phyloP scores from a whole-genome alignment of 768 basidiomycete genomes.

The Lepiota brunneoincarnata region DNA sequence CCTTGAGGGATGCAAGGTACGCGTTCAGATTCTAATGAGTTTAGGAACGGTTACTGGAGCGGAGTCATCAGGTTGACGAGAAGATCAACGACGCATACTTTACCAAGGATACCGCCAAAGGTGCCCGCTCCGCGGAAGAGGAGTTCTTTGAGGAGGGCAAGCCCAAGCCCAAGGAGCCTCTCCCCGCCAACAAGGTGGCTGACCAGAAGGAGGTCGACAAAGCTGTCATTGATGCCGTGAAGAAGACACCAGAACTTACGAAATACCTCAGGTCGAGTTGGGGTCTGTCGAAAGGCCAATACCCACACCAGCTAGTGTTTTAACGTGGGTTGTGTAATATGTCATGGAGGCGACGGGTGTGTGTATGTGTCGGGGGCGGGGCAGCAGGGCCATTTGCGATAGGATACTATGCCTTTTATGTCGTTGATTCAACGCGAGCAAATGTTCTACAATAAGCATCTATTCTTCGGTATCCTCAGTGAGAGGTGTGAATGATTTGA shows the following conservation, averaged over 20 bases:
- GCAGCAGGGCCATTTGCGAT: constrained; percentile 13
- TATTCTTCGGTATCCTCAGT: constrained; percentile 46
- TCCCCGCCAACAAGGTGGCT: constrained; percentile 82
- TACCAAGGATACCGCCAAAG: constrained; percentile 71
- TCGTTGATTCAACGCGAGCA: constrained; percentile 1
- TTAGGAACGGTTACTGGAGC: not conserved
- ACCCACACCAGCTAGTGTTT: constrained; percentile 92
- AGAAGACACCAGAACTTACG: constrained; percentile 85
- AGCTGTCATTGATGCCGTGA: constrained; percentile 77
- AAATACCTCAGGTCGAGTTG: constrained; percentile 94
- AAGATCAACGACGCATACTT: constrained; percentile 97
- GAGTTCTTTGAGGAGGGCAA: constrained; percentile 97
- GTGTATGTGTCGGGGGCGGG: constrained; percentile 14
- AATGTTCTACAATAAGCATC: constrained; percentile 23
- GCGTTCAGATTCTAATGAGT: constrained; percentile 21
- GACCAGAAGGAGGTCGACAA: constrained; percentile 91
- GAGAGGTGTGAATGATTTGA: not conserved
- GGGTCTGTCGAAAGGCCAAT: constrained; percentile 96
- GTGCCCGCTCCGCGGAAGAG: constrained; percentile 80
- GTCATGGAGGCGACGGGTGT: not conserved
- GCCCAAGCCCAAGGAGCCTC: constrained; percentile 83
- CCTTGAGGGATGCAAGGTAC: constrained; percentile 68
- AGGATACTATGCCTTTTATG: constrained; percentile 10
- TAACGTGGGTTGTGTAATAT: constrained; percentile 34
- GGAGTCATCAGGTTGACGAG: constrained; percentile 61